Evolutionary conservation across 768 basidiomycete genomes (phyloP).

Genomic region (Tylopilus rubrobrunneus): DNA sequence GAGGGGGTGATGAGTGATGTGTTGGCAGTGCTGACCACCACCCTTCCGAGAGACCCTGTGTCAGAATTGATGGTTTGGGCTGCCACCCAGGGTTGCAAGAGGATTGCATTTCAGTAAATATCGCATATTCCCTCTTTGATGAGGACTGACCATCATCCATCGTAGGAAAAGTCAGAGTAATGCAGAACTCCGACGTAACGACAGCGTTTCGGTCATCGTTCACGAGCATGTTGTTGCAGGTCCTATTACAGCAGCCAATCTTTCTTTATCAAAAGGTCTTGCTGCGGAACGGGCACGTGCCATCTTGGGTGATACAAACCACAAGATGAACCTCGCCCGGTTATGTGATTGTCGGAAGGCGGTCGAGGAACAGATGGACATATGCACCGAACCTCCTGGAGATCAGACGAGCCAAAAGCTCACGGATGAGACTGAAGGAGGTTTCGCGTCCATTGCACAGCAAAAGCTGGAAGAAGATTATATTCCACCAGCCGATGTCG

Average conservation of each 20-base stretch:
- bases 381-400: slow-evolving; percentile 11
- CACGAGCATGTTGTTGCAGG: slow-evolving; percentile 56
- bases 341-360: slow-evolving; percentile 40
- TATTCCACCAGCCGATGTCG: slow-evolving; percentile 6
- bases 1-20: slow-evolving; percentile 66
- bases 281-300: slow-evolving; percentile 60
- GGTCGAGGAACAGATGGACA: slow-evolving; percentile 12
- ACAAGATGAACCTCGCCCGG: slow-evolving; percentile 40
- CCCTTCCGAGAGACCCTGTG: slow-evolving; percentile 66
- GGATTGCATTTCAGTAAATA: slow-evolving; percentile 44
- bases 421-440: slow-evolving; percentile 46
- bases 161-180: slow-evolving; percentile 42
- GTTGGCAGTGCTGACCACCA: slow-evolving; percentile 54
- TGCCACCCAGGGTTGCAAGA: slow-evolving; percentile 52
- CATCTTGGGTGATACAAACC: slow-evolving; percentile 46
- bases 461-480: slow-evolving; percentile 28
- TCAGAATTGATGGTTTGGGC: slow-evolving; percentile 69
- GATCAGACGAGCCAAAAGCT: slow-evolving; percentile 21
- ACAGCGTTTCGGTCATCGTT: slow-evolving; percentile 54
- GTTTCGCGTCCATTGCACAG: slow-evolving; percentile 44
- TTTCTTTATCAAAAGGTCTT: slow-evolving; percentile 61
- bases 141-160: background rate
- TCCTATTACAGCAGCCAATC: slow-evolving; percentile 56
- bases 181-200: slow-evolving; percentile 40
- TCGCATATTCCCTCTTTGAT: background rate